phyloP scores from a whole-genome alignment of 2,329 filamentous ascomycete genomes.

The Blastomyces gilchristii region DNA sequence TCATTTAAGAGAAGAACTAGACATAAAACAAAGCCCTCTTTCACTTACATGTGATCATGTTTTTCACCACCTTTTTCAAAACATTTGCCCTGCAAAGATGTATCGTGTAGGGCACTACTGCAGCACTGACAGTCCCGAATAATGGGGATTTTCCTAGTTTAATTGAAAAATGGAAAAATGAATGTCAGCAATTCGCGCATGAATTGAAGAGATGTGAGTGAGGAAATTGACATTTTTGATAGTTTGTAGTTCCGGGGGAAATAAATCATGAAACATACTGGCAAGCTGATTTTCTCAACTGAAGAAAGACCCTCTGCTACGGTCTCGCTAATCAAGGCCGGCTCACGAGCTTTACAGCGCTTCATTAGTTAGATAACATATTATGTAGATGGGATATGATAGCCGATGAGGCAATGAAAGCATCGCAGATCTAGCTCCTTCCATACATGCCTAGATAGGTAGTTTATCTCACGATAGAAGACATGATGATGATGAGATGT shows the following conservation, averaged over 20 bases:
- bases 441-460: no score
- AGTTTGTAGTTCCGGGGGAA: background rate
- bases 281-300: background rate
- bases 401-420: no score
- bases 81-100: background rate
- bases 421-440: no score
- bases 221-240: background rate
- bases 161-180: background rate
- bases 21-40: background rate
- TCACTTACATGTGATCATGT: background rate
- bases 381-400: no score
- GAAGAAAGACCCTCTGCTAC: background rate
- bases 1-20: background rate
- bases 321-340: background rate
- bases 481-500: background rate
- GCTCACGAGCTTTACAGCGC: background rate
- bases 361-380: background rate
- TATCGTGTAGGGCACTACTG: background rate
- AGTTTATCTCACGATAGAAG: no score
- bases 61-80: background rate
- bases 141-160: background rate
- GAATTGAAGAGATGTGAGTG: no score
- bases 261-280: background rate
- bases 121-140: background rate
- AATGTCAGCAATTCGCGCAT: background rate